Conservation (phyloP, 2,329 filamentous ascomycete species). For the Teratosphaeria zuluensis region DNA sequence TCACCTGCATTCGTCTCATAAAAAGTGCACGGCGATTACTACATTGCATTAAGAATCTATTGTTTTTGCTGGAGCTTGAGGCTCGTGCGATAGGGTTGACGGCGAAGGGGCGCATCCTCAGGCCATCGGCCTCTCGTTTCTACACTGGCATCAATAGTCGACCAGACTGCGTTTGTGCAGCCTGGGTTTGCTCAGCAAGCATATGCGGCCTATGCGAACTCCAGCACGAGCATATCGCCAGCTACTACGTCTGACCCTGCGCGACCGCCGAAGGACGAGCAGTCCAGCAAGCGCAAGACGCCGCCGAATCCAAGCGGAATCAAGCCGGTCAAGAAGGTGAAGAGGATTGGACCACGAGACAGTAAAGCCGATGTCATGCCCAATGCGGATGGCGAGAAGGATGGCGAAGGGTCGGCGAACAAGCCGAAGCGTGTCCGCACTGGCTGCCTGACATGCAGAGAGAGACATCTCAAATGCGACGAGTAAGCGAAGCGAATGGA, state of each 20-base stretch:
- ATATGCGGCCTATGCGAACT: constrained; percentile 13
- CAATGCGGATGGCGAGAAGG: constrained; percentile 23
- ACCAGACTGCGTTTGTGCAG: constrained; percentile 70
- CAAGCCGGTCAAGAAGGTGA: constrained; percentile 24
- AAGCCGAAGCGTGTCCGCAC: constrained; percentile 84
- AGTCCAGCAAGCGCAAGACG: constrained; percentile 16
- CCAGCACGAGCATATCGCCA: constrained; percentile 4
- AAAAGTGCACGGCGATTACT: background rate
- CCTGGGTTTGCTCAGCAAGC: constrained; percentile 64
- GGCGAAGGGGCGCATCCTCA: background rate
- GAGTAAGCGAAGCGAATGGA: constrained; percentile 35
- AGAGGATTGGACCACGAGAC: constrained; percentile 20
- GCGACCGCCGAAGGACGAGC: background rate
- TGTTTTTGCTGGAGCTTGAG: background rate
- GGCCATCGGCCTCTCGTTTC: background rate
- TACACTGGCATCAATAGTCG: constrained; percentile 25
- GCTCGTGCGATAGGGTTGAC: background rate
- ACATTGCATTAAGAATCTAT: background rate
- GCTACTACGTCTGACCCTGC: constrained; percentile 6
- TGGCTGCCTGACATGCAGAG: constrained; percentile 81
- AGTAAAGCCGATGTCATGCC: constrained; percentile 13
- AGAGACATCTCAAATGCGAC: constrained; percentile 86
- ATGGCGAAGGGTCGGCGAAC: constrained; percentile 24
- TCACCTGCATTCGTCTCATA: background rate
- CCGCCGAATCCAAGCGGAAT: constrained; percentile 13